Conservation (phyloP, 2,329 filamentous ascomycete genomes). For the Penicillium sp. region DNA sequence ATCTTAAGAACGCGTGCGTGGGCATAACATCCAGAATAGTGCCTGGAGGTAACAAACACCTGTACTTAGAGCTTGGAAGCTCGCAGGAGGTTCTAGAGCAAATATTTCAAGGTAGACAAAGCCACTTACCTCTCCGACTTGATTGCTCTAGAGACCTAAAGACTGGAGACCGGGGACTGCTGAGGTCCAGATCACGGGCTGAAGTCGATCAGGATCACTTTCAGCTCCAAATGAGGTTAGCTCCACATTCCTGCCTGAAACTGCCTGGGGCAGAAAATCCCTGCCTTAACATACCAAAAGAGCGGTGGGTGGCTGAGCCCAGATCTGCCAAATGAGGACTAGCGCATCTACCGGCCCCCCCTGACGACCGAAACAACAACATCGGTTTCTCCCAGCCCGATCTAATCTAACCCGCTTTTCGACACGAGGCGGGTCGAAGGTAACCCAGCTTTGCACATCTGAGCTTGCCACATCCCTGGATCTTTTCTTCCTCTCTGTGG, state of each 20-base stretch:
- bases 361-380: slow-evolving; percentile 28
- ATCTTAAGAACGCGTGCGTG: slow-evolving; percentile 35
- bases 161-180: slow-evolving; percentile 14
- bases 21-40: slow-evolving; percentile 28
- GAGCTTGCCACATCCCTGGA: slow-evolving; percentile 4
- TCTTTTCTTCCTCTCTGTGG: slow-evolving; percentile 8
- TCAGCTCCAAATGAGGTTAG: slow-evolving; percentile 9
- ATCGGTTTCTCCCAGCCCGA: slow-evolving; percentile 15
- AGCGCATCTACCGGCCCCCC: slow-evolving; percentile 13
- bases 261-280: neutral
- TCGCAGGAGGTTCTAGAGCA: neutral
- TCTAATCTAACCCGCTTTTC: slow-evolving; percentile 25
- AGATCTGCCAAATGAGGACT: slow-evolving; percentile 4
- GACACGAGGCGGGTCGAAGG: slow-evolving; percentile 12
- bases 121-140: slow-evolving; percentile 5
- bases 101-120: neutral
- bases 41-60: slow-evolving; percentile 8
- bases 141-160: slow-evolving; percentile 7
- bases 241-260: neutral
- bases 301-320: slow-evolving; percentile 10
- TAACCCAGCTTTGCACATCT: slow-evolving; percentile 2
- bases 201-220: slow-evolving; percentile 13
- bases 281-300: slow-evolving; percentile 1
- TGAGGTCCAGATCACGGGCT: slow-evolving; percentile 19
- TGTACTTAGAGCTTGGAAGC: neutral